phyloP scores from a whole-genome alignment of 2,329 filamentous ascomycete genomes.

The Ophiobolus disseminans region DNA sequence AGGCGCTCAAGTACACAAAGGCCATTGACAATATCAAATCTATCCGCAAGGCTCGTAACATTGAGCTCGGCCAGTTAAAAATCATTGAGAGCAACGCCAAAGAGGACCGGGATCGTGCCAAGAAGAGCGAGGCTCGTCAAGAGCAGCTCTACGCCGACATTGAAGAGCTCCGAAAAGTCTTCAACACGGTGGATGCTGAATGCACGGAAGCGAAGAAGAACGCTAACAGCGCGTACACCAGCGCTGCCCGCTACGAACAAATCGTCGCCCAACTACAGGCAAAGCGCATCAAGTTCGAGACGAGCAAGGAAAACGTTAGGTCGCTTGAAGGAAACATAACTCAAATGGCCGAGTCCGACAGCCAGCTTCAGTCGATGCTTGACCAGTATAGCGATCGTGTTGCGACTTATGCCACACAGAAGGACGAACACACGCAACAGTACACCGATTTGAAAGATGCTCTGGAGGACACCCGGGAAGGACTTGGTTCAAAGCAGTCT shows the following conservation, averaged over 20 bases:
- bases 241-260: conserved; percentile 75
- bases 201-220: conserved; percentile 52
- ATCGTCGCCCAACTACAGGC: conserved; percentile 77
- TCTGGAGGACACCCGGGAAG: conserved; percentile 55
- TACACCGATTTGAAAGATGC: conserved; percentile 69
- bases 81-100: conserved; percentile 80
- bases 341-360: conserved; percentile 79
- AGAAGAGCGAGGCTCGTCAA: conserved; percentile 62
- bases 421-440: conserved; percentile 66
- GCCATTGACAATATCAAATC: conserved; percentile 94
- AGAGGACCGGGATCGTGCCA: conserved; percentile 82
- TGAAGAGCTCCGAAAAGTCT: conserved; percentile 52
- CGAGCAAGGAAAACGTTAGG: conserved; percentile 72
- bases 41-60: conserved; percentile 81
- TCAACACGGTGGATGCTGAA: conserved; percentile 40
- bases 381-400: conserved; percentile 81
- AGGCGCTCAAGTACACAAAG: conserved; percentile 95
- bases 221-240: conserved; percentile 71
- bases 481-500: conserved; percentile 56
- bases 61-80: conserved; percentile 75
- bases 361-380: conserved; percentile 73
- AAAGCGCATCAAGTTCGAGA: conserved; percentile 76
- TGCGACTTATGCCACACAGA: conserved; percentile 67
- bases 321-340: conserved; percentile 76
- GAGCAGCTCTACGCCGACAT: conserved; percentile 71